Percentiles rank a stretch among this genome's conserved stretches.
These are phyloP conservation scores for Madurella mycetomatis DNA, from an alignment of 2,329 filamentous ascomycete genomes.

Conservation along the genomic window DNA sequence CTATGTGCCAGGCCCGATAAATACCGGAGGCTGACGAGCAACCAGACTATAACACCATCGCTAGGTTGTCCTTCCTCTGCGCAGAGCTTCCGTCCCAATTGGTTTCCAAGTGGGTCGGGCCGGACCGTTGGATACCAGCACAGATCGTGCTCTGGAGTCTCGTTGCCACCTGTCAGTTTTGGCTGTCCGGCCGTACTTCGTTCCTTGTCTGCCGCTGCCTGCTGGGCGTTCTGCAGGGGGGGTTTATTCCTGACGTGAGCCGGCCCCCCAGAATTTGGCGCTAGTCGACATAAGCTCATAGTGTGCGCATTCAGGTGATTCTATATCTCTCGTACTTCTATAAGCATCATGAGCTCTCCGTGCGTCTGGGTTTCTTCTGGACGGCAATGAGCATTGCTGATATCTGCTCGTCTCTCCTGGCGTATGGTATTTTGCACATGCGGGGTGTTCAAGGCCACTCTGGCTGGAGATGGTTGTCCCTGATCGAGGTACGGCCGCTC, in stretches of 20 bases:
- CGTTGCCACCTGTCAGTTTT: conserved; percentile 46
- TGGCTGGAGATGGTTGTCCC: conserved; percentile 49
- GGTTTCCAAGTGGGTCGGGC: conserved; percentile 53
- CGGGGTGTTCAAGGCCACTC: conserved; percentile 33
- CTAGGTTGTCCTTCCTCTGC: conserved; percentile 46
- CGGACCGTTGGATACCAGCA: conserved; percentile 56
- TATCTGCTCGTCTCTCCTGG: conserved; percentile 37
- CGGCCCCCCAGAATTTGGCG: background rate
- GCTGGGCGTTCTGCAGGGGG: conserved; percentile 41
- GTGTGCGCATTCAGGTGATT: conserved; percentile 27
- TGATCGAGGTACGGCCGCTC: conserved; percentile 45
- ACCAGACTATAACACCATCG: conserved; percentile 45
- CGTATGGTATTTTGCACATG: conserved; percentile 39
- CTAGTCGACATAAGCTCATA: background rate
- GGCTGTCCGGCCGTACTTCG: conserved; percentile 35
- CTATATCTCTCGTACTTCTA: conserved; percentile 44
- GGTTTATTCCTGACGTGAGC: conserved; percentile 43
- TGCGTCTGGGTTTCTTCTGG: conserved; percentile 41
- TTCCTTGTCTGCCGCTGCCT: conserved; percentile 38
- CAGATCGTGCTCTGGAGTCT: conserved; percentile 55
- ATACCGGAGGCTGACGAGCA: background rate
- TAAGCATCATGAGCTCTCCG: conserved; percentile 37
- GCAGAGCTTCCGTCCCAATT: conserved; percentile 60
- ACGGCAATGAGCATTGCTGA: conserved; percentile 38
- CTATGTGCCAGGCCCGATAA: background rate